phyloP scores from a whole-genome alignment of 202 grass and related monocot species.

The Schoenoplectus tabernaemontani region DNA sequence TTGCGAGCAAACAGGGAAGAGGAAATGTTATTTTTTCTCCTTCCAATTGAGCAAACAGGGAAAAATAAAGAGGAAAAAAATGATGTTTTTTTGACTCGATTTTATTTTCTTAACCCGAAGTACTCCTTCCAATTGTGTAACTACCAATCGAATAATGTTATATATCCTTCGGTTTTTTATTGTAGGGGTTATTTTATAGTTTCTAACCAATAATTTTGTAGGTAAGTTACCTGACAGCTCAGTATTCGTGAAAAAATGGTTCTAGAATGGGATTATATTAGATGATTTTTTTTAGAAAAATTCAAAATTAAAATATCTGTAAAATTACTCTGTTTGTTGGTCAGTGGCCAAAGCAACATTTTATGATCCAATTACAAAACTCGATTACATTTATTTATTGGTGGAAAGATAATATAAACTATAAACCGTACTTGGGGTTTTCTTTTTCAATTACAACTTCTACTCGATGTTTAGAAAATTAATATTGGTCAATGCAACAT shows the following conservation, averaged over 20 bases:
- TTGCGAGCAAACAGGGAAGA: not conserved
- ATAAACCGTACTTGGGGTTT: not conserved
- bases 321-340: not conserved
- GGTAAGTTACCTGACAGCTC: not conserved
- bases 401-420: not conserved
- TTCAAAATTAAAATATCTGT: not conserved
- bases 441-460: not conserved
- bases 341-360: not conserved
- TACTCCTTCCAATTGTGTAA: not conserved
- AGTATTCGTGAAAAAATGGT: not conserved
- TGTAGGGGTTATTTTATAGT: not conserved
- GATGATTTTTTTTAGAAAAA: not conserved
- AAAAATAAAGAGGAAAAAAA: no score
- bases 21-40: not conserved
- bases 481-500: not conserved
- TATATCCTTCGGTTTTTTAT: not conserved
- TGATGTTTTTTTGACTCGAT: no score
- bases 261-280: not conserved
- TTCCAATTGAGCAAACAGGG: no score
- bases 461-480: not conserved
- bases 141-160: not conserved
- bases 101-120: not conserved
- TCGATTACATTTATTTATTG: not conserved
- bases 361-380: not conserved
- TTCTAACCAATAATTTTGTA: not conserved